Evolutionary conservation across 2,329 filamentous ascomycete genomes (phyloP), one percentile per base, ranked within the genome.

Genomic region (Claviceps sp.): DNA sequence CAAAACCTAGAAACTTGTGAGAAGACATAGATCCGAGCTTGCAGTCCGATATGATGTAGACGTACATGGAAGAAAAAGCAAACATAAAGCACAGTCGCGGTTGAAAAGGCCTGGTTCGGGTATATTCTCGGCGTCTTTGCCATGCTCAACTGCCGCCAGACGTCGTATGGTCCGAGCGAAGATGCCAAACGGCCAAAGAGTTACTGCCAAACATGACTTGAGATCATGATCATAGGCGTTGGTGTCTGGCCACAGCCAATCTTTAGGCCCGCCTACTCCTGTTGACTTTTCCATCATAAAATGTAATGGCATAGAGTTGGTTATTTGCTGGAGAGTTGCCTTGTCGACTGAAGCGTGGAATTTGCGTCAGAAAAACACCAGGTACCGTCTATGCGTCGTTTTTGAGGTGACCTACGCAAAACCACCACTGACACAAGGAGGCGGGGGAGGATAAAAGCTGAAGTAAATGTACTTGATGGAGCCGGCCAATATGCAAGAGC

Each of bases 31-130:
- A 2, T 4, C 36, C 8, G 24, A 48, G 37, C 22, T 14, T 5
- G 2, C 30, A 13, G 24, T 16, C 8, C 4, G 38, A 14, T 30
- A 8, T 24, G 24, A 14, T 1, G 55, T 59, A 47, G 54, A 66
- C 64, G 46, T 55, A 67, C 64, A 56, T 24, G 66, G 64, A 9
- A 63, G 41, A 22, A 61, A 64, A 2, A 54, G 8, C 18, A 54
- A 46, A 51, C 58, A 65, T 20, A 54, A 47, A 16, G 56, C 14
- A 47, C 64, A 66, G 13, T 63, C 59, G 2, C 54, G 34, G 16
- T 58, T 61, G 50, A 54, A 59, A 30, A 49, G 51, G 22, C 54
- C 56, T 24, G 55, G 44, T 1, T 61, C 51, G 9, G 56, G 49
- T 11, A 55, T 44, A 26, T 54, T 50, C 5, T 50, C 42, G 8